phyloP scores from a whole-genome alignment of 495 filamentous ascomycete genomes.

The Hapsidospora chrysogenum region DNA sequence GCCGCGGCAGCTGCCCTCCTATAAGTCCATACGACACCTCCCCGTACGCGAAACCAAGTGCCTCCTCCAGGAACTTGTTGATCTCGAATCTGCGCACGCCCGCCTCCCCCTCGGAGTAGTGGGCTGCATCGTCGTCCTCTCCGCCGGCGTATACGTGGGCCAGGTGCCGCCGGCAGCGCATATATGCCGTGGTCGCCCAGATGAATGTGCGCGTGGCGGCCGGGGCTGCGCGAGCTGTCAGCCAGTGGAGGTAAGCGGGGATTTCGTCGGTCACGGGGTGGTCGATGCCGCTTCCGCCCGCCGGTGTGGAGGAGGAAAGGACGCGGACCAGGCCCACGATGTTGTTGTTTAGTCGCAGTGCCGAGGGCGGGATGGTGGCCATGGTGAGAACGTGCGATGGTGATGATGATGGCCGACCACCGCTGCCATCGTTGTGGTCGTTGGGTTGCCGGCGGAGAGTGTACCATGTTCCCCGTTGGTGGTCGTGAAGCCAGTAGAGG shows the following conservation, averaged over 20 bases:
- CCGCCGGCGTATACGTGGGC: background rate
- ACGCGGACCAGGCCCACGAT: slow-evolving; percentile 2
- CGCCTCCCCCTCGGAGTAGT: background rate
- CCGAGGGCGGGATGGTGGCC: no score
- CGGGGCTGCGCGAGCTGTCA: background rate
- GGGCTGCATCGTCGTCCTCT: background rate
- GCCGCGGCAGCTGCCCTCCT: background rate
- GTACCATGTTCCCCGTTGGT: background rate
- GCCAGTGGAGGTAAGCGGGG: slow-evolving; percentile 1
- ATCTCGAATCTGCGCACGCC: background rate
- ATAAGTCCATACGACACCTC: background rate
- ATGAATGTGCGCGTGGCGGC: slow-evolving; percentile 1
- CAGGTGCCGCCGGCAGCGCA: background rate
- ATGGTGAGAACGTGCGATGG: no score
- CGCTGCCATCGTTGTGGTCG: no score
- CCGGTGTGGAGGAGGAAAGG: background rate
- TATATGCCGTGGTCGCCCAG: slow-evolving; percentile 1
- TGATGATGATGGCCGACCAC: no score
- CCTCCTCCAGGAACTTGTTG: background rate
- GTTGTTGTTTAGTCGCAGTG: no score
- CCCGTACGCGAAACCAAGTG: background rate
- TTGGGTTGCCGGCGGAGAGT: background rate
- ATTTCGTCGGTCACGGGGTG: background rate
- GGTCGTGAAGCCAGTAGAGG: slow-evolving; percentile 1
- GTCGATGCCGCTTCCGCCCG: background rate